Evolutionary conservation across 192 early-diverging fungal species (phyloP), one percentile per base, ranked within the genome.

Genomic region (Geranomyces michiganensis): DNA sequence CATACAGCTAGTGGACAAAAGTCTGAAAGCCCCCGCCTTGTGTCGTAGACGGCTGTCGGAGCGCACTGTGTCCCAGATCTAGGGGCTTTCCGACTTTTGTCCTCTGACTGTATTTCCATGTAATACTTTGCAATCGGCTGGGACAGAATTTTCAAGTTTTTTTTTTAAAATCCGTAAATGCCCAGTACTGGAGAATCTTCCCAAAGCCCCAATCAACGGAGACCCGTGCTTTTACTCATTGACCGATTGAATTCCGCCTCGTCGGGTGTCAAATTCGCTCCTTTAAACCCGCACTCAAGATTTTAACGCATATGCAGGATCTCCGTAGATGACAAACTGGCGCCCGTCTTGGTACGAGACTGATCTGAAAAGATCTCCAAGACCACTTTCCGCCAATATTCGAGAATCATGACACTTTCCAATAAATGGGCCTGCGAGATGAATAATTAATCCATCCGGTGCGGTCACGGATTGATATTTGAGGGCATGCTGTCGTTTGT

Each of bases 311-410:
- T 62, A 62, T 33, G 61, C 61, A 43, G 61, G 29, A 62, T 62
- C 61, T 33, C 61, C 61, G 32, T 62, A 62, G 36, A 62, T 36
- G 7, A 62, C 61, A 36, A 36, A 62, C 32, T 62, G 61, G 10
- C 24, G 55, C 9, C 24, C 55, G 24, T 12, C 10, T n/a, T n/a
- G 24, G 13, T 12, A 10, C 24, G 55, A 12, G 13, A 9, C 12
- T 12, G 9, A 10, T 24, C 24, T 9, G 14, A 56, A n/a, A 24
- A 56, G 10, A 9, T 24, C 24, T 24, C 24, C 24, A 24, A 56
- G 12, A 10, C 55, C 24, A 24, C 61, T 62, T 24, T 62, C 61
- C 10, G 7, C 8, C 12, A 62, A 32, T 8, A 62, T 62, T 33
- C 61, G 15, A 43, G 61, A 9, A 32, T 62, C 61, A 24, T 62